Conservation (phyloP, 305 asterid species). For the Withania somnifera region DNA sequence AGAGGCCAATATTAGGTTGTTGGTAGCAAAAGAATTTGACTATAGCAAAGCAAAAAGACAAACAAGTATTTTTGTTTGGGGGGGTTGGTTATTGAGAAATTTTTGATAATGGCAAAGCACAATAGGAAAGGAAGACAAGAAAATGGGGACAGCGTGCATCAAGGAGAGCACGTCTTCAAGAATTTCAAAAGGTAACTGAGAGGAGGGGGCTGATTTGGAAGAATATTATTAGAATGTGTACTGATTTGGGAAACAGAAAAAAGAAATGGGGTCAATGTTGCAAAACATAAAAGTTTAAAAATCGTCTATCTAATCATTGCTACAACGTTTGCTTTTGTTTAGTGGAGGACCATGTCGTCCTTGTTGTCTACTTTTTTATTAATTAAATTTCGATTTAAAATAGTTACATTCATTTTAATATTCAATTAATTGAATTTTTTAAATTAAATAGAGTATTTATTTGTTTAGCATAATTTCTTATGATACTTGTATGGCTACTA, state of each 20-base stretch:
- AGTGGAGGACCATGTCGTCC: constrained; percentile 24
- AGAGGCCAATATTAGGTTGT: not conserved
- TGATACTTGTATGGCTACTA: too few species aligned
- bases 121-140: too few species aligned
- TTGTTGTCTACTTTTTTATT: too few species aligned
- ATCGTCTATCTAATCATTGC: constrained; percentile 38
- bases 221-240: not conserved
- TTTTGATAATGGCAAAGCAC: not conserved
- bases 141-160: constrained; percentile 7
- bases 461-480: too few species aligned
- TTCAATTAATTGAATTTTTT: too few species aligned
- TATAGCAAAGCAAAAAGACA: constrained; percentile 1
- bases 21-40: constrained; percentile 17
- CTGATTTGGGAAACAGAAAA: not conserved
- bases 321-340: constrained; percentile 11
- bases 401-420: too few species aligned
- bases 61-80: constrained; percentile 7
- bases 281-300: not conserved
- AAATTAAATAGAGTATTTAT: too few species aligned
- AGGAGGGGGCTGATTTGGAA: not conserved
- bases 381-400: too few species aligned
- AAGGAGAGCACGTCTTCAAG: constrained; percentile 6
- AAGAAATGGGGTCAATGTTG: not conserved
- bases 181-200: not conserved
- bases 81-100: not conserved